A percentile compares a stretch with the other conserved stretches of the same genome.
phyloP scores from a whole-genome alignment of 2,329 filamentous ascomycete species.

The Alternaria panax region DNA sequence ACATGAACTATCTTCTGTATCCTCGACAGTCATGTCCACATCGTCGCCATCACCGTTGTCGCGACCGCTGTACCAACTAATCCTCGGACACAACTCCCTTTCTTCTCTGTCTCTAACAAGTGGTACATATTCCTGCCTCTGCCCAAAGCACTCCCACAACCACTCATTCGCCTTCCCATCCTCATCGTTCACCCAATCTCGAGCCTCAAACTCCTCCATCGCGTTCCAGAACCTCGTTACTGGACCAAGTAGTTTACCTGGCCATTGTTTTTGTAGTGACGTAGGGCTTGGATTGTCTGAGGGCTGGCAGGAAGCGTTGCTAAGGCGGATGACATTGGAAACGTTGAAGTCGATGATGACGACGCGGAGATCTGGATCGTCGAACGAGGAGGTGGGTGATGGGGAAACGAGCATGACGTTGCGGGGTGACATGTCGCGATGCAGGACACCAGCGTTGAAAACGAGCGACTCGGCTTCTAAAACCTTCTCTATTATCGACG shows the following conservation, averaged over 20 bases:
- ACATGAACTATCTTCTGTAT: not conserved
- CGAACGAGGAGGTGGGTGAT: not conserved
- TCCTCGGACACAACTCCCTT: not conserved
- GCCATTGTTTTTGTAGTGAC: conserved; percentile 2
- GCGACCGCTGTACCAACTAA: not conserved
- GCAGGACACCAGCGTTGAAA: conserved; percentile 1
- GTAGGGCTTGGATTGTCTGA: not conserved
- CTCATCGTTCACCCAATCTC: not conserved
- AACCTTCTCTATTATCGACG: not conserved
- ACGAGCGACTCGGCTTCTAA: conserved; percentile 11
- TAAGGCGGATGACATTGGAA: not conserved
- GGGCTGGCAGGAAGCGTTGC: not conserved
- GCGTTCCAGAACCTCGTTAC: conserved; percentile 1
- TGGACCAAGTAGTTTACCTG: not conserved
- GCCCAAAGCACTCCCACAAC: conserved; percentile 6
- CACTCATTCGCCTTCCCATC: not conserved
- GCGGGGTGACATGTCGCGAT: conserved; percentile 14
- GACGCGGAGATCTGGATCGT: not conserved
- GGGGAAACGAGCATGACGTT: conserved; percentile 14
- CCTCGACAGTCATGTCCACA: not conserved
- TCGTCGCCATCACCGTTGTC: not conserved
- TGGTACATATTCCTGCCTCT: not conserved
- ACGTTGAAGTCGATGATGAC: conserved; percentile 12
- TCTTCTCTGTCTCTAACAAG: not conserved
- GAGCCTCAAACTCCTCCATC: conserved; percentile 2